A percentile compares a stretch with the other conserved stretches of the same genome.
Conservation (phyloP, 2,329 filamentous ascomycete species). For the Hymenoscyphus linearis region DNA sequence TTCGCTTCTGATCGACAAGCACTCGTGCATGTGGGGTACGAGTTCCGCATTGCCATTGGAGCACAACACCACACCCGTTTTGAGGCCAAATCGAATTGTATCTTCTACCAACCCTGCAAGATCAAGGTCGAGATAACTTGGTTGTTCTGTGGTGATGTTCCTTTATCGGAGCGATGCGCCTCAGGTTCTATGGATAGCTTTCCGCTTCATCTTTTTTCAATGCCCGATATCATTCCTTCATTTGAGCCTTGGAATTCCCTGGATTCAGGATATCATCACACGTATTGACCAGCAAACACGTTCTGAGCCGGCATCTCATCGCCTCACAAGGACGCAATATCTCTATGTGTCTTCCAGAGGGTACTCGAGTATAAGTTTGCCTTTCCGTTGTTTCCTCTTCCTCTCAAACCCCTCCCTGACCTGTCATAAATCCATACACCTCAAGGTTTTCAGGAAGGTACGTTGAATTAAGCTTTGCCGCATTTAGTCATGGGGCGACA, state of each 20-base stretch:
- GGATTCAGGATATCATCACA: neutral
- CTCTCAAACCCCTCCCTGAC: neutral
- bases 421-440: neutral
- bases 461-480: neutral
- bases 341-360: neutral
- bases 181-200: neutral
- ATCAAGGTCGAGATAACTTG: neutral
- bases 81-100: neutral
- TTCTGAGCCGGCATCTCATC: neutral
- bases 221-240: neutral
- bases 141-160: neutral
- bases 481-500: neutral
- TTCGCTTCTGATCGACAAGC: neutral
- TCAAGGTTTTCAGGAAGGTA: neutral
- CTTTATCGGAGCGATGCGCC: neutral
- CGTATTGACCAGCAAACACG: neutral
- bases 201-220: neutral
- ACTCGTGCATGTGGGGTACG: neutral
- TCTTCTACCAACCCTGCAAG: neutral
- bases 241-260: neutral
- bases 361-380: neutral
- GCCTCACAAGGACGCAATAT: neutral
- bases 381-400: neutral
- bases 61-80: neutral
- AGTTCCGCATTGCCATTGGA: neutral